These are phyloP conservation scores for Gossypium rotundifolium DNA, from an alignment of 345 rosid genomes.

Conservation along the genomic window DNA sequence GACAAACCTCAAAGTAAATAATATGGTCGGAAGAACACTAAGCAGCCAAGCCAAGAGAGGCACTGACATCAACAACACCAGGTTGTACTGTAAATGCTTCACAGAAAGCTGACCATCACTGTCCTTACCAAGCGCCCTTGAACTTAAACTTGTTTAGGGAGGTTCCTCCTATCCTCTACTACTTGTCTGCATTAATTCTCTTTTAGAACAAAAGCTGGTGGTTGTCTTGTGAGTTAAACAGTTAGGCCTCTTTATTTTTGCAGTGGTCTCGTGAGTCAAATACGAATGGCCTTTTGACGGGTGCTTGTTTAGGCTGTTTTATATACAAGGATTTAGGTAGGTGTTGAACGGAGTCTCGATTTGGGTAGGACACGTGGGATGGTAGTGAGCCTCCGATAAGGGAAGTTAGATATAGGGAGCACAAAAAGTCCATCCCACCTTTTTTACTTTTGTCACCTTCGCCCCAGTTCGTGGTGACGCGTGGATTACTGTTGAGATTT, in stretches of 20 bases:
- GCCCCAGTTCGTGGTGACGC: too few species aligned
- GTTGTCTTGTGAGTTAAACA: slow-evolving; percentile 29
- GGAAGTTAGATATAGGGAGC: too few species aligned
- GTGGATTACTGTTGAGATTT: too few species aligned
- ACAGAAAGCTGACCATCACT: slow-evolving; percentile 76
- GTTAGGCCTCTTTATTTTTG: not conserved
- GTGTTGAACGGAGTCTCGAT: too few species aligned
- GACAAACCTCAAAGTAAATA: slow-evolving; percentile 72
- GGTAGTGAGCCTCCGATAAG: too few species aligned
- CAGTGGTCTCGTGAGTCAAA: not conserved
- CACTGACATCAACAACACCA: slow-evolving; percentile 85
- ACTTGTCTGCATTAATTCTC: not conserved
- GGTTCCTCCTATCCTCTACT: not conserved
- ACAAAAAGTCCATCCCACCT: too few species aligned
- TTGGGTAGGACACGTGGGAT: too few species aligned
- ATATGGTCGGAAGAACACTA: slow-evolving; percentile 75
- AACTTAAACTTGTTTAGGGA: slow-evolving; percentile 43
- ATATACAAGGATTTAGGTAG: too few species aligned
- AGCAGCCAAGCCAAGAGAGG: slow-evolving; percentile 80
- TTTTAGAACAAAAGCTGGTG: not conserved
- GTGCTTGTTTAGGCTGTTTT: not conserved
- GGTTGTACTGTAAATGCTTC: slow-evolving; percentile 58
- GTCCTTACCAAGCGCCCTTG: slow-evolving; percentile 59
- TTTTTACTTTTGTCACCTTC: too few species aligned
- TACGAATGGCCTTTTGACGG: not conserved